Conservation (phyloP, 768 basidiomycete genomes). For the Hemileccinum impolitum region DNA sequence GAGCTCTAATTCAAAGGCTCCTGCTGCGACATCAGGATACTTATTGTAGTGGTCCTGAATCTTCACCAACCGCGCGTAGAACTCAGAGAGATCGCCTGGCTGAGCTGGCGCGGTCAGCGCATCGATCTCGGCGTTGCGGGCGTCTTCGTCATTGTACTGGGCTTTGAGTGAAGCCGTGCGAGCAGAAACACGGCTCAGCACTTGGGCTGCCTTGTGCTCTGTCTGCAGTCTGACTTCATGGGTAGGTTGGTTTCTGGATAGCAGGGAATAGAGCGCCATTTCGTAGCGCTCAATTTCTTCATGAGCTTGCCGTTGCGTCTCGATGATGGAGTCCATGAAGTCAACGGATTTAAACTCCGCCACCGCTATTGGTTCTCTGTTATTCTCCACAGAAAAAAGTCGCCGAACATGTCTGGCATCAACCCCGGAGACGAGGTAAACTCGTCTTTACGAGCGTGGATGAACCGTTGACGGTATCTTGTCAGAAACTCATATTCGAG, state of each 20-base stretch:
- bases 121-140: conserved; percentile 65
- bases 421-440: conserved; percentile 82
- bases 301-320: conserved; percentile 92
- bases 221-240: conserved; percentile 68
- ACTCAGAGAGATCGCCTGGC: conserved; percentile 81
- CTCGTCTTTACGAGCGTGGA: conserved; percentile 17
- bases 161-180: conserved; percentile 62
- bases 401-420: conserved; percentile 71
- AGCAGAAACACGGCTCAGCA: conserved; percentile 79
- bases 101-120: conserved; percentile 55
- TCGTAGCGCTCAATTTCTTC: conserved; percentile 95
- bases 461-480: conserved; percentile 1
- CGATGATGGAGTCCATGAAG: conserved; percentile 88
- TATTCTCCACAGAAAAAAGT: conserved; percentile 30
- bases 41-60: conserved; percentile 95
- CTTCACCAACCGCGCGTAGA: conserved; percentile 93
- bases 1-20: conserved; percentile 80
- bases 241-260: conserved; percentile 61
- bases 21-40: conserved; percentile 87
- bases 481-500: conserved; percentile 89
- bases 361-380: conserved; percentile 22
- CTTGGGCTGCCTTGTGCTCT: conserved; percentile 87
- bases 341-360: conserved; percentile 54
- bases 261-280: conserved; percentile 76
- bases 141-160: conserved; percentile 75